Percentiles rank a stretch among this genome's conserved stretches.
Conservation (phyloP, 768 basidiomycete genomes). For the Ramaria sp. region DNA sequence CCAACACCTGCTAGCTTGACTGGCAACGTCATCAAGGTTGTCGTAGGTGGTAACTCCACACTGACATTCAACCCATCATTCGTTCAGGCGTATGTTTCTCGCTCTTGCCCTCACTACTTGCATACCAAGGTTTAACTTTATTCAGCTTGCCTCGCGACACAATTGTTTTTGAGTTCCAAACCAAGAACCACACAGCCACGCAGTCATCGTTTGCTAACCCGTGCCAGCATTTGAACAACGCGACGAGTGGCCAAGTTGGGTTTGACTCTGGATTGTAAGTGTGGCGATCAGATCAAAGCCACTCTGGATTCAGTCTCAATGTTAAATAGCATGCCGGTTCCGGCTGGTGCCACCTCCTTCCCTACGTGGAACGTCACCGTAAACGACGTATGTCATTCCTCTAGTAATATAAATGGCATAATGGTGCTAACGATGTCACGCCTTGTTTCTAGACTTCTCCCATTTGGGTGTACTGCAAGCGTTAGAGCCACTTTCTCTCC, state of each 20-base stretch:
- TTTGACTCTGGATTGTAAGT: slow-evolving; percentile 50
- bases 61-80: slow-evolving; percentile 41
- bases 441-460: slow-evolving; percentile 21
- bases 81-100: slow-evolving; percentile 28
- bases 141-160: slow-evolving; percentile 34
- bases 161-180: slow-evolving; percentile 48
- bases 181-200: slow-evolving; percentile 43
- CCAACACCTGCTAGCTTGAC: slow-evolving; percentile 39
- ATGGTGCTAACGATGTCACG: background rate
- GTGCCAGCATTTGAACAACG: slow-evolving; percentile 32
- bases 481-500: slow-evolving; percentile 6
- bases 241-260: slow-evolving; percentile 34
- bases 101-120: background rate
- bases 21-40: slow-evolving; percentile 40
- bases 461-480: slow-evolving; percentile 16
- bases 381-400: slow-evolving; percentile 22
- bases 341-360: slow-evolving; percentile 36
- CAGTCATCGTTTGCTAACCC: slow-evolving; percentile 36
- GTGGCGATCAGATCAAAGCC: background rate
- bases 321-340: slow-evolving; percentile 36
- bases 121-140: background rate
- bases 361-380: slow-evolving; percentile 39
- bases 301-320: slow-evolving; percentile 1
- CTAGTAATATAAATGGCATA: background rate
- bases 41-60: slow-evolving; percentile 40